These are phyloP conservation scores for Neofusicoccum laricinum DNA, from an alignment of 2,329 filamentous ascomycete species.

Conservation along the genomic window DNA sequence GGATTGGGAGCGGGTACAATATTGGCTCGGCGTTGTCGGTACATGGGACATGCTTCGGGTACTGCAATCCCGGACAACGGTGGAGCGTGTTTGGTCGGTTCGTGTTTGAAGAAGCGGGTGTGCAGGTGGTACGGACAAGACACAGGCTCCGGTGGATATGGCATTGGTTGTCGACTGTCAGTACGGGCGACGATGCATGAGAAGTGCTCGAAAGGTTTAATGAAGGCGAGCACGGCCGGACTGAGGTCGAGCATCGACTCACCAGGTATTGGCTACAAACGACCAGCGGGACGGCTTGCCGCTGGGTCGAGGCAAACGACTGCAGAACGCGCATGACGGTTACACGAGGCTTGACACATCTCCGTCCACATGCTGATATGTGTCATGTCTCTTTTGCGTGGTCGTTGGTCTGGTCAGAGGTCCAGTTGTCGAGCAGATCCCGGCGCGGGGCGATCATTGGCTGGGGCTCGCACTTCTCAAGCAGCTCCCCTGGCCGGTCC, in stretches of 20 bases:
- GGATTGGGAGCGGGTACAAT: neutral
- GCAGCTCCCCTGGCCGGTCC: conserved; percentile 12
- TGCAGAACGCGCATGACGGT: conserved; percentile 17
- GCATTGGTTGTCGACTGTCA: neutral
- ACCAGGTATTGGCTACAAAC: conserved; percentile 14
- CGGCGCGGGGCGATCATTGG: conserved; percentile 14
- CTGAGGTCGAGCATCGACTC: neutral
- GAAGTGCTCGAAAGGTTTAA: neutral
- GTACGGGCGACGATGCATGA: neutral
- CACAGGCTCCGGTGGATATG: neutral
- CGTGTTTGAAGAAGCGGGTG: neutral
- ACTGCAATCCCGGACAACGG: neutral
- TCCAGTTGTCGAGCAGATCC: conserved; percentile 2
- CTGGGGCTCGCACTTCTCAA: conserved; percentile 6
- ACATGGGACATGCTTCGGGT: neutral
- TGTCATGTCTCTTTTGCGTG: conserved; percentile 12
- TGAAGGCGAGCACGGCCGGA: neutral
- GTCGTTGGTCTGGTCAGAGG: neutral
- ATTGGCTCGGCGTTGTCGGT: neutral
- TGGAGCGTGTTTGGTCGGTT: neutral
- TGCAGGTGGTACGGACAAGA: conserved; percentile 8
- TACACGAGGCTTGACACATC: conserved; percentile 17
- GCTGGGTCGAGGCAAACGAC: conserved; percentile 8
- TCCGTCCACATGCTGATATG: conserved; percentile 6
- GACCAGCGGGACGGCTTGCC: conserved; percentile 11